These are phyloP conservation scores for Cucumis sativus DNA, from an alignment of 306 rosid species.

Conservation along the genomic window Cucumber_9930_V3 NC_026658.2:3586001-3586500, in stretches of 20 bases:
- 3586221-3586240: neutral
- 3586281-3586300: neutral
- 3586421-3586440: constrained; percentile 22
- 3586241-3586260: neutral
- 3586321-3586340: neutral
- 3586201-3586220: neutral
- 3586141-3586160: too few relatives aligned
- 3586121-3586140: too few relatives aligned
- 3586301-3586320: neutral
- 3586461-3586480: constrained; percentile 9
- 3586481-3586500: constrained; percentile 4
- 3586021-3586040: too few relatives aligned
- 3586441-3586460: constrained; percentile 14
- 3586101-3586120: too few relatives aligned
- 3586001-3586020: too few relatives aligned
- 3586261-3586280: neutral
- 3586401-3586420: constrained; percentile 35
- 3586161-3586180: too few relatives aligned
- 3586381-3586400: neutral
- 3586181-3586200: too few relatives aligned
- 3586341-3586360: neutral
- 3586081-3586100: too few relatives aligned
- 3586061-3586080: too few relatives aligned
- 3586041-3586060: too few relatives aligned
- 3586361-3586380: neutral